Evolutionary conservation across 2,329 filamentous ascomycete species (phyloP).

Genomic region (Penicillium sclerotiorum): DNA sequence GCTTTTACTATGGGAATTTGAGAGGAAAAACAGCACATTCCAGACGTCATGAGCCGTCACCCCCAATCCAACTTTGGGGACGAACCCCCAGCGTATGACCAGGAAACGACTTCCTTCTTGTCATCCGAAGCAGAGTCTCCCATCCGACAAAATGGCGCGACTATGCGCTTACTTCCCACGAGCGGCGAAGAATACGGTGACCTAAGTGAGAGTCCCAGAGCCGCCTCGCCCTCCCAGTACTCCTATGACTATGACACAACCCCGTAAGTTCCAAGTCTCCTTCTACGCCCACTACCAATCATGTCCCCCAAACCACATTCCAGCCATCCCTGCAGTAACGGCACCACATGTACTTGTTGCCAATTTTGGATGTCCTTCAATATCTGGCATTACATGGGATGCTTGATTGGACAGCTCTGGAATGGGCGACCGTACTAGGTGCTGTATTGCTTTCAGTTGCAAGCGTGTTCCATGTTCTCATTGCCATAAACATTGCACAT

Average conservation of each 20-base stretch:
- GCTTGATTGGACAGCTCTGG: constrained; percentile 4
- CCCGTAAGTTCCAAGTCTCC: constrained; percentile 41
- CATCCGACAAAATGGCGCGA: constrained; percentile 38
- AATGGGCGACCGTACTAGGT: constrained; percentile 11
- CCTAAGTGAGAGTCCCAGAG: constrained; percentile 28
- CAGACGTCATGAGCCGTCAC: constrained; percentile 29
- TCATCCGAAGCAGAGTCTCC: constrained; percentile 35
- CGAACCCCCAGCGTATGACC: constrained; percentile 46
- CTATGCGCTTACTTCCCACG: constrained; percentile 50
- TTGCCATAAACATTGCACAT: constrained; percentile 12
- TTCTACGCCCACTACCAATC: background rate
- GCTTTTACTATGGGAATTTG: constrained; percentile 23
- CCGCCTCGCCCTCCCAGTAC: constrained; percentile 31
- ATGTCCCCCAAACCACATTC: constrained; percentile 14
- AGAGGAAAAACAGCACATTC: constrained; percentile 17
- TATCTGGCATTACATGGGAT: background rate
- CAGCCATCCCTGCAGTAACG: constrained; percentile 29
- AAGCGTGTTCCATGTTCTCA: background rate
- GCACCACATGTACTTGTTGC: constrained; percentile 5
- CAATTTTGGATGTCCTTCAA: constrained; percentile 14
- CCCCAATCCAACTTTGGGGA: constrained; percentile 42
- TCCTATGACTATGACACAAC: constrained; percentile 31
- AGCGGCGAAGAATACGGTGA: constrained; percentile 40
- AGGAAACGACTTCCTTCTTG: constrained; percentile 35
- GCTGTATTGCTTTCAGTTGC: background rate